phyloP scores from a whole-genome alignment of 208 protist genomes.

The Leishmania turanica region DNA sequence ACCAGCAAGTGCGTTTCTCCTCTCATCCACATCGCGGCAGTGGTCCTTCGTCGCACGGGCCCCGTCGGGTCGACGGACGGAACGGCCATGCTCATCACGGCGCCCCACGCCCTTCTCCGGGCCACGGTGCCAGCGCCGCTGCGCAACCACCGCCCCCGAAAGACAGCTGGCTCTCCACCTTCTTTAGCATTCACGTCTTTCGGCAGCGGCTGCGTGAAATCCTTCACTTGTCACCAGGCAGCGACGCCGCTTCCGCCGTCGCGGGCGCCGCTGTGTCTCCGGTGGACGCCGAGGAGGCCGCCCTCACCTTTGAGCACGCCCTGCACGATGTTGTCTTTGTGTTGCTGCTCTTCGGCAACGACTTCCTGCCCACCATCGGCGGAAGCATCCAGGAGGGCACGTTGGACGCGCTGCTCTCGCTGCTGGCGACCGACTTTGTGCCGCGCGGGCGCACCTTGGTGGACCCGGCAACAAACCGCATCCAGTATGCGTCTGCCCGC shows the following conservation, averaged over 20 bases:
- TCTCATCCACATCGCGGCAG: slow-evolving; percentile 11
- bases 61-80: slow-evolving; percentile 21
- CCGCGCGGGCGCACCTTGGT: slow-evolving; percentile 71
- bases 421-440: slow-evolving; percentile 85
- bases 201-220: slow-evolving; percentile 61
- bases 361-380: slow-evolving; percentile 97
- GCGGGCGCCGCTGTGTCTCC: background rate
- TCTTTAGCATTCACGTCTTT: slow-evolving; percentile 88
- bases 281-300: slow-evolving; percentile 12
- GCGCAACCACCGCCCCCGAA: slow-evolving; percentile 17
- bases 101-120: background rate
- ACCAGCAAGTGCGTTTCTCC: slow-evolving; percentile 4
- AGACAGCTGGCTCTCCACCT: slow-evolving; percentile 80
- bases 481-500: slow-evolving; percentile 73
- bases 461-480: slow-evolving; percentile 69
- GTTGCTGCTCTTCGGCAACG: slow-evolving; percentile 98
- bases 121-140: background rate
- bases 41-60: slow-evolving; percentile 11
- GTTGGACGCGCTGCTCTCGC: slow-evolving; percentile 88
- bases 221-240: slow-evolving; percentile 32
- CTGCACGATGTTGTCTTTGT: slow-evolving; percentile 98
- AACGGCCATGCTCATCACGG: slow-evolving; percentile 4
- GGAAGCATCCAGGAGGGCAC: slow-evolving; percentile 95
- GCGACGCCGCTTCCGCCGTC: slow-evolving; percentile 3
- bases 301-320: slow-evolving; percentile 57